Percentiles rank a stretch among this genome's conserved stretches.
Conservation (phyloP, 1,284 basidiomycete genomes). For the Heterobasidion occidentale region DNA sequence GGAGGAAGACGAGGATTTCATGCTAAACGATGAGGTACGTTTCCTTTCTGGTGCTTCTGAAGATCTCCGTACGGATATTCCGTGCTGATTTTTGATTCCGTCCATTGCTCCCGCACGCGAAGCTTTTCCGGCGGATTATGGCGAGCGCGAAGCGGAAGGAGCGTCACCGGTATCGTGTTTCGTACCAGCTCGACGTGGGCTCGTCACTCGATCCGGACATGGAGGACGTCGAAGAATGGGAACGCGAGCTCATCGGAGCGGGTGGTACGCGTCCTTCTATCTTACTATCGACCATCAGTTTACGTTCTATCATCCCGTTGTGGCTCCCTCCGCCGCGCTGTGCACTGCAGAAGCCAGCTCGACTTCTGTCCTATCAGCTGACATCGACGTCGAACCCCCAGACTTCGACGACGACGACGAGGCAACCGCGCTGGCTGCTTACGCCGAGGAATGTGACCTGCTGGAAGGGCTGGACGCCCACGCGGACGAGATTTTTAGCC, state of each 20-base stretch:
- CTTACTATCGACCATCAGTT: not conserved
- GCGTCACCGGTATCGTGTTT: conserved; percentile 45
- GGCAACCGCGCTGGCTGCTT: conserved; percentile 50
- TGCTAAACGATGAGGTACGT: conserved; percentile 57
- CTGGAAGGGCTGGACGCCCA: conserved; percentile 44
- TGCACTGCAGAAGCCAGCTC: not conserved
- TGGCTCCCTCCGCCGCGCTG: too few relatives aligned
- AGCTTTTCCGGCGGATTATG: conserved; percentile 65
- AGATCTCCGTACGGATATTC: not conserved
- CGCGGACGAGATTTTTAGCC: conserved; percentile 20
- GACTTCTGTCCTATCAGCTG: not conserved
- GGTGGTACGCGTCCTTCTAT: not conserved
- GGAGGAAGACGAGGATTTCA: conserved; percentile 34
- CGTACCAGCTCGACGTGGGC: conserved; percentile 60
- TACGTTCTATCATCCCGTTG: not conserved
- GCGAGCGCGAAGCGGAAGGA: conserved; percentile 38
- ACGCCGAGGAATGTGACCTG: conserved; percentile 45
- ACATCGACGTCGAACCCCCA: conserved; percentile 27
- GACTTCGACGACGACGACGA: conserved; percentile 20
- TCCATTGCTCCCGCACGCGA: not conserved
- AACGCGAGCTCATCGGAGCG: conserved; percentile 33
- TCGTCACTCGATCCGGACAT: conserved; percentile 67
- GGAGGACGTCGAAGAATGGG: conserved; percentile 54
- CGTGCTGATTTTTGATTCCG: not conserved
- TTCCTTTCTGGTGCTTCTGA: not conserved